phyloP scores from a whole-genome alignment of 2,329 filamentous ascomycete species.

The Colletotrichum sp. region DNA sequence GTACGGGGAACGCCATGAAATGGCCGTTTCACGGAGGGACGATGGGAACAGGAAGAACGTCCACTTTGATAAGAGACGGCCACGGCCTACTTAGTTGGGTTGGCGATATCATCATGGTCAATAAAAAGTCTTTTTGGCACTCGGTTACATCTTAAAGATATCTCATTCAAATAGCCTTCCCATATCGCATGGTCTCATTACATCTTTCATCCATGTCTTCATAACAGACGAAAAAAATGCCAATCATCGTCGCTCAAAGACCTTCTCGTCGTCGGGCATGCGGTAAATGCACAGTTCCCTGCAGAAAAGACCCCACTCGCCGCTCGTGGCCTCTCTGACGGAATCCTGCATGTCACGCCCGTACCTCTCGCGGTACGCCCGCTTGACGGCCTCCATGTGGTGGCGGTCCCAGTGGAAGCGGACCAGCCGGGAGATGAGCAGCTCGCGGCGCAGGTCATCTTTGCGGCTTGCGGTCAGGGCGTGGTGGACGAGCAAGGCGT shows the following conservation, averaged over 20 bases:
- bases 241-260: constrained; percentile 42
- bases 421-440: constrained; percentile 86
- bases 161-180: neutral
- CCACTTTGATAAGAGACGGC: too few species aligned
- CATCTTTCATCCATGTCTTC: neutral
- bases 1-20: neutral
- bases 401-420: constrained; percentile 89
- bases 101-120: neutral
- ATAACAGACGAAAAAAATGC: neutral
- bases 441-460: constrained; percentile 77
- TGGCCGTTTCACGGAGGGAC: neutral
- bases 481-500: constrained; percentile 89
- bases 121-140: neutral
- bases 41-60: neutral
- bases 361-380: constrained; percentile 81
- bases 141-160: neutral
- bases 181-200: constrained; percentile 9
- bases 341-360: constrained; percentile 75
- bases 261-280: constrained; percentile 63
- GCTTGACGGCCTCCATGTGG: constrained; percentile 81
- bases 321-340: constrained; percentile 75
- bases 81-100: too few species aligned
- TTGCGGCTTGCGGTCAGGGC: constrained; percentile 77
- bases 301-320: constrained; percentile 80
- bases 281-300: constrained; percentile 68